Evolutionary conservation across 208 protist species (phyloP).

Genomic region (Jaenimonas drosophilae): DNA sequence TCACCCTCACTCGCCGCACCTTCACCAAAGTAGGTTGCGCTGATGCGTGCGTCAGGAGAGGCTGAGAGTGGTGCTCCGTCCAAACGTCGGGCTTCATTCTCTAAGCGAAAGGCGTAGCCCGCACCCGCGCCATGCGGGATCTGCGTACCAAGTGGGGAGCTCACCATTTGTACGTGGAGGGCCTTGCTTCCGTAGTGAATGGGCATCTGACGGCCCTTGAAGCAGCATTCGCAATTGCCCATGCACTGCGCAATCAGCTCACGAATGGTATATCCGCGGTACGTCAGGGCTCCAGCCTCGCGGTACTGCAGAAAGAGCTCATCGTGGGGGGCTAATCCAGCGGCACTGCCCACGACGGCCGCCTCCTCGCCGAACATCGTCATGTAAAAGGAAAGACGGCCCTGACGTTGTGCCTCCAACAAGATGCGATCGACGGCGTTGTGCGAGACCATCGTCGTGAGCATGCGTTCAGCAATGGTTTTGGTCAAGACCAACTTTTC

Average conservation of each 20-base stretch:
- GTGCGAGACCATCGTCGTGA: conserved; percentile 87
- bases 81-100: conserved; percentile 38
- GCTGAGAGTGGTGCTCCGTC: conserved; percentile 11
- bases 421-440: conserved; percentile 91
- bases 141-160: conserved; percentile 95
- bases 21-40: conserved; percentile 95
- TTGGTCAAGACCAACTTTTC: conserved; percentile 12
- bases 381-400: conserved; percentile 97
- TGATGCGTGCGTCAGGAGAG: conserved; percentile 34
- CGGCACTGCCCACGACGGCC: conserved; percentile 81
- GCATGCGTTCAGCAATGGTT: conserved; percentile 63
- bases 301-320: conserved; percentile 94
- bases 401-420: conserved; percentile 91
- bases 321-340: conserved; percentile 84
- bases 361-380: conserved; percentile 95
- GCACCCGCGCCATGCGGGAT: conserved; percentile 93
- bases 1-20: conserved; percentile 95
- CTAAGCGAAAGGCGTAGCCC: conserved; percentile 91
- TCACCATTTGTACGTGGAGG: conserved; percentile 94
- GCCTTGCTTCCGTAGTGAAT: conserved; percentile 94
- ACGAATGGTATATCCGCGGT: conserved; percentile 86
- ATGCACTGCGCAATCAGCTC: conserved; percentile 95
- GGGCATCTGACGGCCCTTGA: conserved; percentile 96
- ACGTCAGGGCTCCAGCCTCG: conserved; percentile 68
- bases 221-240: conserved; percentile 75